These are phyloP conservation scores for Omphalotus guepiniiformis DNA, from an alignment of 768 basidiomycete species.

Conservation along the genomic window DNA sequence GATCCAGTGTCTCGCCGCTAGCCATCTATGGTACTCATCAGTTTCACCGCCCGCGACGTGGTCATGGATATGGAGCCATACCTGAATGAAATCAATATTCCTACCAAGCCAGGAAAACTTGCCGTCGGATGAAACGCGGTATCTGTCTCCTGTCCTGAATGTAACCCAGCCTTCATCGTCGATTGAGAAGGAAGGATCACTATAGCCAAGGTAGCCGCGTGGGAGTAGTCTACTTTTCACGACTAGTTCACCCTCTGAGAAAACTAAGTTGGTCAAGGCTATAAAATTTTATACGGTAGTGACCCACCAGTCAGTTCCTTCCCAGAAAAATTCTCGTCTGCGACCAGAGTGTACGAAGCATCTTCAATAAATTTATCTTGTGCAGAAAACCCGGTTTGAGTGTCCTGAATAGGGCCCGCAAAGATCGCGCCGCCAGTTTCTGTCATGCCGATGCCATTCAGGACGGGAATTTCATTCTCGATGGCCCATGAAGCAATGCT, in stretches of 20 bases:
- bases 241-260: conserved; percentile 27
- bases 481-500: conserved; percentile 27
- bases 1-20: conserved; percentile 31
- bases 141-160: conserved; percentile 31
- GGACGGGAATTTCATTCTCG: conserved; percentile 21
- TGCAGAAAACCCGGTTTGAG: conserved; percentile 13
- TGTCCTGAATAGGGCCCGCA: too few relatives aligned
- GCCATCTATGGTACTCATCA: conserved; percentile 19
- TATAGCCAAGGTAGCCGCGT: conserved; percentile 25
- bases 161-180: conserved; percentile 24
- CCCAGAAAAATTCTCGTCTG: conserved; percentile 17
- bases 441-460: conserved; percentile 33
- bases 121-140: conserved; percentile 18
- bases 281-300: not conserved
- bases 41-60: too few relatives aligned
- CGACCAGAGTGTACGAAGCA: conserved; percentile 21
- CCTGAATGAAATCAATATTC: conserved; percentile 31
- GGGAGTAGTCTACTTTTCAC: conserved; percentile 24
- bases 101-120: conserved; percentile 28
- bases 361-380: conserved; percentile 22
- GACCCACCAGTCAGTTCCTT: not conserved
- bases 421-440: conserved; percentile 21
- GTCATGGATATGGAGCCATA: conserved; percentile 9
- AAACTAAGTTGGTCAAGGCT: not conserved
- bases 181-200: conserved; percentile 22